Evolutionary conservation across 768 basidiomycete species (phyloP).

Genomic region (Tremella yokohamensis): DNA sequence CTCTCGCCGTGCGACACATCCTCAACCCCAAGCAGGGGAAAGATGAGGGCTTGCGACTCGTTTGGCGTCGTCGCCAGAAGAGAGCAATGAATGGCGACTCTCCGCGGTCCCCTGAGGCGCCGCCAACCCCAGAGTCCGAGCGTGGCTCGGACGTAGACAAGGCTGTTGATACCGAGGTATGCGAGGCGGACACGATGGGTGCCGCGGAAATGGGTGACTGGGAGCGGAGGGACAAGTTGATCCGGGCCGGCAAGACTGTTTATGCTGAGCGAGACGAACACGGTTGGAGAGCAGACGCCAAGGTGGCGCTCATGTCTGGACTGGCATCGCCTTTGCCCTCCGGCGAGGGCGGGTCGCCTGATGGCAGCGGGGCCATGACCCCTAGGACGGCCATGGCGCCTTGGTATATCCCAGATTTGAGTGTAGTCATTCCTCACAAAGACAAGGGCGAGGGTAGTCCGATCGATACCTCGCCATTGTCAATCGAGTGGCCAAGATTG

Average conservation of each 20-base stretch:
- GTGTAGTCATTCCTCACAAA: too few relatives aligned
- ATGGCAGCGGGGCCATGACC: too few relatives aligned
- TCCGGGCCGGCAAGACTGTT: constrained; percentile 14
- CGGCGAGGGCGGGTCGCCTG: too few relatives aligned
- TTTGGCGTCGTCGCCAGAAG: constrained; percentile 14
- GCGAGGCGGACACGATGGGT: neutral
- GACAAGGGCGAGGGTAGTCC: too few relatives aligned
- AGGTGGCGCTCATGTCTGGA: neutral
- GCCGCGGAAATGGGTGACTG: constrained; percentile 16
- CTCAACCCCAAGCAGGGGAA: constrained; percentile 9
- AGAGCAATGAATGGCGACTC: too few relatives aligned
- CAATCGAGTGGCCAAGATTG: neutral
- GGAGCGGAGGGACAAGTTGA: constrained; percentile 13
- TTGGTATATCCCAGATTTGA: too few relatives aligned
- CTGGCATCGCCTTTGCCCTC: neutral
- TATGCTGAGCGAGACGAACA: constrained; percentile 1
- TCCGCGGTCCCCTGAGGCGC: too few relatives aligned
- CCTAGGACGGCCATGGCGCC: too few relatives aligned
- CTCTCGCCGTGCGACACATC: constrained; percentile 17
- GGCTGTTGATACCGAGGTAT: too few relatives aligned
- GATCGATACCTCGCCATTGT: too few relatives aligned
- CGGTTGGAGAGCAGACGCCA: neutral
- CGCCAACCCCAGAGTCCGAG: too few relatives aligned
- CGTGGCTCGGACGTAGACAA: too few relatives aligned
- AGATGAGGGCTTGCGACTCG: constrained; percentile 19